A percentile compares a stretch with the other conserved stretches of the same genome.
Evolutionary conservation across 192 early-diverging fungal genomes (phyloP).

Genomic region (Podila horticola): DNA sequence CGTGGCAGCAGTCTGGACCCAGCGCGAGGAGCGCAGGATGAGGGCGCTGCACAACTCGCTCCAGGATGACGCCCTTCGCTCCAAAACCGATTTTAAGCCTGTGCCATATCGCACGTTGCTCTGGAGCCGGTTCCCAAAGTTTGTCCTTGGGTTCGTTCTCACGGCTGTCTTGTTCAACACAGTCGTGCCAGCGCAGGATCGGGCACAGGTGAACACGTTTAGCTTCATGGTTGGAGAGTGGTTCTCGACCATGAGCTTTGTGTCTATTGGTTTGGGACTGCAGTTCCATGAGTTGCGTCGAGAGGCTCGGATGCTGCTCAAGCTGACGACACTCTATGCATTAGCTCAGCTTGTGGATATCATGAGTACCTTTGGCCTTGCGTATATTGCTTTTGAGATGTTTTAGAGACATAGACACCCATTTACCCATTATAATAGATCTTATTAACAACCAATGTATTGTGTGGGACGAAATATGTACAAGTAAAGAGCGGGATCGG

Average conservation of each 20-base stretch:
- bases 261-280: slow-evolving; percentile 62
- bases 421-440: too few relatives aligned
- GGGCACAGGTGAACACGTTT: slow-evolving; percentile 53
- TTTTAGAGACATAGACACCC: slow-evolving; percentile 10
- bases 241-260: slow-evolving; percentile 65
- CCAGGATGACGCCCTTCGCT: slow-evolving; percentile 21
- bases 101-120: slow-evolving; percentile 35
- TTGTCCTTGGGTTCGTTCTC: slow-evolving; percentile 61
- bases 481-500: not conserved
- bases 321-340: slow-evolving; percentile 56
- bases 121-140: slow-evolving; percentile 64
- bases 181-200: slow-evolving; percentile 37
- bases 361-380: slow-evolving; percentile 51
- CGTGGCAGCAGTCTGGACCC: slow-evolving; percentile 58
- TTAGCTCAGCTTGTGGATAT: slow-evolving; percentile 63
- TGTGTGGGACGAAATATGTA: not conserved
- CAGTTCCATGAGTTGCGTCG: slow-evolving; percentile 59
- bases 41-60: slow-evolving; percentile 21
- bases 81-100: slow-evolving; percentile 32
- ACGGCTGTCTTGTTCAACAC: slow-evolving; percentile 63
- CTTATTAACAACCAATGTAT: not conserved
- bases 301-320: slow-evolving; percentile 52
- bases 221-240: slow-evolving; percentile 64
- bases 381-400: slow-evolving; percentile 58
- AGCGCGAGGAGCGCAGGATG: slow-evolving; percentile 46